These are phyloP conservation scores for Cyclostephanos tholiformis DNA, from an alignment of 108 stramenopile species.

Conservation along the genomic window DNA sequence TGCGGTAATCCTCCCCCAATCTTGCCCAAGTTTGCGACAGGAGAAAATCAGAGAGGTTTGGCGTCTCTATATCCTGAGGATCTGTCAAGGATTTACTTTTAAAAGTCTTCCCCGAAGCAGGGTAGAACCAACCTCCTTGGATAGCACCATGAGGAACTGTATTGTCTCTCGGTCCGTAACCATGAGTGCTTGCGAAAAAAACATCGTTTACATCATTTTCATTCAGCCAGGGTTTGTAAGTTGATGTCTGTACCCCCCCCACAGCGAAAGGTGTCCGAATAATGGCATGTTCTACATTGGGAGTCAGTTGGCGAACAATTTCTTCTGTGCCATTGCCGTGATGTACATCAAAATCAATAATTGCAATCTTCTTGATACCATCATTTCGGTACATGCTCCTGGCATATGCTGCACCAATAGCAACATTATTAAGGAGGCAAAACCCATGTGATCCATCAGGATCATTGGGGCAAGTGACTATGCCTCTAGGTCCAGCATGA, in stretches of 20 bases:
- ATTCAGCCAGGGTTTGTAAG: conserved; percentile 91
- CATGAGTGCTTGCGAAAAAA: conserved; percentile 92
- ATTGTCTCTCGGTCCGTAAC: conserved; percentile 86
- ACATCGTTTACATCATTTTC: conserved; percentile 89
- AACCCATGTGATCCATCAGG: conserved; percentile 93
- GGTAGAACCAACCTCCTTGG: conserved; percentile 89
- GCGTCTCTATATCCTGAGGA: conserved; percentile 68
- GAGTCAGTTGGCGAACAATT: conserved; percentile 88
- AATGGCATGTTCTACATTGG: conserved; percentile 68
- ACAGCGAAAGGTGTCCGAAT: conserved; percentile 83
- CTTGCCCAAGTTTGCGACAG: conserved; percentile 85
- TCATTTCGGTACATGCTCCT: conserved; percentile 84
- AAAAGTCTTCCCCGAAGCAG: conserved; percentile 79
- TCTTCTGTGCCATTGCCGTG: conserved; percentile 97
- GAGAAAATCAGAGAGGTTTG: conserved; percentile 77
- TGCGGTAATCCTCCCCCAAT: conserved; percentile 78
- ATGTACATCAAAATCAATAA: conserved; percentile 94
- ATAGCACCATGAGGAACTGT: conserved; percentile 51
- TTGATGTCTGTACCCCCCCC: conserved; percentile 63
- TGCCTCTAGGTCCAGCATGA: conserved; percentile 96
- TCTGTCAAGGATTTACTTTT: conserved; percentile 62
- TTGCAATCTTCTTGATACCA: conserved; percentile 83
- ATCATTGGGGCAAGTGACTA: conserved; percentile 91
- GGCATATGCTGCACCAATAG: conserved; percentile 98
- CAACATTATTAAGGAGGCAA: conserved; percentile 99